phyloP scores from a whole-genome alignment of 1,139 yeast species.

The Taphrina flavorubra region DNA sequence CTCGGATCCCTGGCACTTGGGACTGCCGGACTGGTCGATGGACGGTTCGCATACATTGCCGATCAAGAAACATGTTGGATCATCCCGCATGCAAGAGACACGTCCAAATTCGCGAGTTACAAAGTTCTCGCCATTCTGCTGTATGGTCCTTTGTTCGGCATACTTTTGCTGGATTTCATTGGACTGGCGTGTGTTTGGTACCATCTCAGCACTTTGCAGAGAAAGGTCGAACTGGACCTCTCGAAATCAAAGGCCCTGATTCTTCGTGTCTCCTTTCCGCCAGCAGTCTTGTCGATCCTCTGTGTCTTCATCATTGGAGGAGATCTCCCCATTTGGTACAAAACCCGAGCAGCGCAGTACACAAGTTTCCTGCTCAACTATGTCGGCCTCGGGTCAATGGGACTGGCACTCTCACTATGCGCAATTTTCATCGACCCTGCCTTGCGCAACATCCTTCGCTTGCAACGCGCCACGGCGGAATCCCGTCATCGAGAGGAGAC shows the following conservation, averaged over 20 bases:
- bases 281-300: conserved; percentile 14
- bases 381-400: conserved; percentile 27
- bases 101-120: neutral
- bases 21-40: conserved; percentile 7
- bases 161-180: neutral
- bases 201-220: neutral
- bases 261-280: conserved; percentile 23
- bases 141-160: conserved; percentile 21
- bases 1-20: conserved; percentile 20
- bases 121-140: conserved; percentile 10
- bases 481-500: neutral
- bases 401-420: conserved; percentile 9
- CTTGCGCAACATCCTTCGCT: conserved; percentile 12
- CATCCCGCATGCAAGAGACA: neutral
- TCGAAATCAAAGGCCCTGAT: conserved; percentile 15
- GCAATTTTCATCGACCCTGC: conserved; percentile 29
- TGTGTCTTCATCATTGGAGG: conserved; percentile 30
- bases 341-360: conserved; percentile 10
- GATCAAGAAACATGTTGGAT: conserved; percentile 38
- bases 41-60: conserved; percentile 2
- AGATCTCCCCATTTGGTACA: conserved; percentile 21
- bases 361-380: conserved; percentile 19
- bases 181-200: conserved; percentile 11
- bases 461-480: neutral
- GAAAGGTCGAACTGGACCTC: neutral